Evolutionary conservation across 495 filamentous ascomycete genomes (phyloP).

Genomic region (Chaetomidium leptoderma): DNA sequence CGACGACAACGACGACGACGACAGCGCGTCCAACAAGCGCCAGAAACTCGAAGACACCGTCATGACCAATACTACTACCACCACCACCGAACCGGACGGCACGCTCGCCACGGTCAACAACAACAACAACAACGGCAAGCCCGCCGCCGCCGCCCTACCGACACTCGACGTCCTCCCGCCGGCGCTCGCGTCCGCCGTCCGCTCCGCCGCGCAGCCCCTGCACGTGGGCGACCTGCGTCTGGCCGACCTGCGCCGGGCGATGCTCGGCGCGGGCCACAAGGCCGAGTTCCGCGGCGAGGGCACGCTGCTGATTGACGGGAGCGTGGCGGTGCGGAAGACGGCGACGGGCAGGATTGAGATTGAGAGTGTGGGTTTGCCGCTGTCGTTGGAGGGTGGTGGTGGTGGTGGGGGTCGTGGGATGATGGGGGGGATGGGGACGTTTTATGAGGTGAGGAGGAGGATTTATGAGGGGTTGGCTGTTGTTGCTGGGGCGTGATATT

Average conservation of each 20-base stretch:
- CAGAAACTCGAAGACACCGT: slow-evolving; percentile 25
- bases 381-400: slow-evolving; percentile 30
- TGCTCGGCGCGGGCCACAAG: slow-evolving; percentile 75
- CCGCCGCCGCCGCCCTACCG: slow-evolving; percentile 40
- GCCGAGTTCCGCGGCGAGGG: slow-evolving; percentile 95
- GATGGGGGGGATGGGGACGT: slow-evolving; percentile 22
- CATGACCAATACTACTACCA: background rate
- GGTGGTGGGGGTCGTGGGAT: background rate
- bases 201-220: slow-evolving; percentile 77
- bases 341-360: slow-evolving; percentile 84
- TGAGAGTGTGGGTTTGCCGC: slow-evolving; percentile 63
- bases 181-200: slow-evolving; percentile 69
- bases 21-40: slow-evolving; percentile 26
- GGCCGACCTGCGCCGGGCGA: slow-evolving; percentile 77
- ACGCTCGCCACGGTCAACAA: background rate
- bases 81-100: slow-evolving; percentile 2
- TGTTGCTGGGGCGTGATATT: slow-evolving; percentile 29
- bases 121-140: background rate
- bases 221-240: slow-evolving; percentile 92
- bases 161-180: slow-evolving; percentile 73
- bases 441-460: slow-evolving; percentile 32
- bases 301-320: slow-evolving; percentile 80
- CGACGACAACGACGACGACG: slow-evolving; percentile 29
- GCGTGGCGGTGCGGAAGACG: slow-evolving; percentile 83
- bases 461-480: slow-evolving; percentile 38